Percentiles rank a stretch among this genome's conserved stretches.
phyloP scores from a whole-genome alignment of 2,329 filamentous ascomycete genomes.

The Microcyclospora pomicola region DNA sequence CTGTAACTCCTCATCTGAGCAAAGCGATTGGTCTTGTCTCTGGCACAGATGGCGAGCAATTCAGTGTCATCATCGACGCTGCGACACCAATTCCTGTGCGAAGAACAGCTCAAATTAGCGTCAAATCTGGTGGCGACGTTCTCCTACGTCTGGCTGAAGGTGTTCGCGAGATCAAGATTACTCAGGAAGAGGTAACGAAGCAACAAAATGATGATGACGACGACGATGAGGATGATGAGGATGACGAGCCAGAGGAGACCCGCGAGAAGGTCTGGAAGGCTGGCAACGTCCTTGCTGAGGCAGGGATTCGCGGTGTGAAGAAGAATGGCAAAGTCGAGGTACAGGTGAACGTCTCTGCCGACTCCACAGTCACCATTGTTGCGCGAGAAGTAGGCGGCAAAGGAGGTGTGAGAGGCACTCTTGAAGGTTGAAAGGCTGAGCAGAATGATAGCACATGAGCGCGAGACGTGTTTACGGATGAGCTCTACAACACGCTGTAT shows the following conservation, averaged over 20 bases:
- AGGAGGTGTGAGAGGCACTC: constrained; percentile 58
- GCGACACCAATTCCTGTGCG: constrained; percentile 86
- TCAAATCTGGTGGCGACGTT: constrained; percentile 71
- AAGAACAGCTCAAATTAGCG: constrained; percentile 64
- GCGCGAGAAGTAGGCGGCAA: constrained; percentile 77
- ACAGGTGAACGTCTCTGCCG: constrained; percentile 72
- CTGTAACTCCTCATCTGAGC: constrained; percentile 78
- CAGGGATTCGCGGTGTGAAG: constrained; percentile 69
- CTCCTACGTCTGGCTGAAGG: constrained; percentile 82
- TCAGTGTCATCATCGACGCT: constrained; percentile 66
- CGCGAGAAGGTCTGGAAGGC: constrained; percentile 89
- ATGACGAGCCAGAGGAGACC: constrained; percentile 76
- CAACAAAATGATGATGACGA: constrained; percentile 43
- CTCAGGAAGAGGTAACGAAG: constrained; percentile 63
- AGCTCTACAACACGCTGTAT: too few species aligned
- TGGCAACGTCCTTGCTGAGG: constrained; percentile 69
- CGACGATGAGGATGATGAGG: constrained; percentile 42
- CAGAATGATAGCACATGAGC: constrained; percentile 8
- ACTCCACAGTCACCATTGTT: constrained; percentile 67
- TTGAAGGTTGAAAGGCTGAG: constrained; percentile 24
- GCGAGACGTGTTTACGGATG: too few species aligned
- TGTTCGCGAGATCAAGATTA: constrained; percentile 80
- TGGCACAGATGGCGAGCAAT: constrained; percentile 46
- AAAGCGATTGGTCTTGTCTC: constrained; percentile 80
- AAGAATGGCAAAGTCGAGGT: constrained; percentile 86